Conservation (phyloP, 805 yeast genomes). For the Ogataea minuta region DNA sequence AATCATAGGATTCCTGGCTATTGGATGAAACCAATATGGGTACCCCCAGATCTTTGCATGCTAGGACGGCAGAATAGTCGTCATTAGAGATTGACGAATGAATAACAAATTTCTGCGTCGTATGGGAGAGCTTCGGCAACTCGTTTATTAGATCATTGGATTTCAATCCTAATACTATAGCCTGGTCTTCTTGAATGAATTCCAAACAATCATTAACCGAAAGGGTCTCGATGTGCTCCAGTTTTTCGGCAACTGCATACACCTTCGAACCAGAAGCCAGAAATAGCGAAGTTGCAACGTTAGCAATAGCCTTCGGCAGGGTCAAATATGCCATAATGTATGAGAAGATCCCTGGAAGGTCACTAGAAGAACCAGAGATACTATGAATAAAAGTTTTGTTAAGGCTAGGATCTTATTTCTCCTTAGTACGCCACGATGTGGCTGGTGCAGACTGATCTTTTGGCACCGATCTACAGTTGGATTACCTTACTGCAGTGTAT, state of each 20-base stretch:
- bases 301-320: conserved; percentile 6
- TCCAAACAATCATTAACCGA: conserved; percentile 53
- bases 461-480: not conserved
- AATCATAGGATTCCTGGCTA: conserved; percentile 49
- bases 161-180: conserved; percentile 48
- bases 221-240: conserved; percentile 18
- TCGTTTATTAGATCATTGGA: conserved; percentile 54
- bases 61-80: conserved; percentile 70
- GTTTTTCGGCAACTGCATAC: conserved; percentile 12
- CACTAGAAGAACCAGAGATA: not conserved
- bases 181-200: conserved; percentile 38
- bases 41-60: conserved; percentile 67
- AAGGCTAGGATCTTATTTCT: conserved; percentile 2
- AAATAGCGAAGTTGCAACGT: conserved; percentile 13
- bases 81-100: conserved; percentile 56
- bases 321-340: conserved; percentile 1
- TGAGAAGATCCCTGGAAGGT: not conserved
- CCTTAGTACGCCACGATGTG: conserved; percentile 17
- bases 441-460: conserved; percentile 5
- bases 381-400: conserved; percentile 3
- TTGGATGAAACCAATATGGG: conserved; percentile 67
- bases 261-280: conserved; percentile 14
- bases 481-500: conserved; percentile 5
- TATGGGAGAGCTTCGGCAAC: conserved; percentile 52
- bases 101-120: conserved; percentile 46